phyloP scores from a whole-genome alignment of 257 asterid genomes.

The Solanum ahanhuiri region DNA sequence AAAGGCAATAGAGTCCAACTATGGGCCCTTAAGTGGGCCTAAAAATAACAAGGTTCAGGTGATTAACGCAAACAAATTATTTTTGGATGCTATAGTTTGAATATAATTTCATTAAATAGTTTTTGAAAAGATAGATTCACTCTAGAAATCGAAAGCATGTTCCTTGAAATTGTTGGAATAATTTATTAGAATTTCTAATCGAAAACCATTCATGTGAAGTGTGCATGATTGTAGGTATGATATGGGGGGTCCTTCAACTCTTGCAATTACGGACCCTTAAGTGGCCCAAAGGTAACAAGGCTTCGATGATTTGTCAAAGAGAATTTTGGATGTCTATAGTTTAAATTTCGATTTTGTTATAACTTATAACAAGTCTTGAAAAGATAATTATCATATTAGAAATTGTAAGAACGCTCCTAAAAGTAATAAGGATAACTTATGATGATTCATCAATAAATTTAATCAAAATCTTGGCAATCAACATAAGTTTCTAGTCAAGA shows the following conservation, averaged over 20 bases:
- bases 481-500: not conserved
- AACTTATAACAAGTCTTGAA: not conserved
- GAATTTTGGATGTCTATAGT: not conserved
- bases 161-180: not conserved
- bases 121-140: no score
- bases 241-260: not conserved
- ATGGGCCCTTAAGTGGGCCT: no score
- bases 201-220: not conserved
- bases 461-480: not conserved
- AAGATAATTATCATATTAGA: not conserved
- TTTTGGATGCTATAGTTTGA: no score
- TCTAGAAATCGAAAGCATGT: not conserved
- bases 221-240: not conserved
- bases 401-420: not conserved
- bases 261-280: not conserved
- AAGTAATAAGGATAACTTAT: not conserved
- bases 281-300: not conserved
- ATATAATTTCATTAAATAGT: no score
- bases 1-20: no score
- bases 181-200: no score
- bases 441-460: not conserved
- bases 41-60: no score
- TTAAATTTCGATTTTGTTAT: not conserved
- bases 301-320: not conserved
- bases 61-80: no score